Evolutionary conservation across 106 monocot genomes (phyloP), one percentile per base, ranked within the genome.

Genomic region (Allium fistulosum): DNA sequence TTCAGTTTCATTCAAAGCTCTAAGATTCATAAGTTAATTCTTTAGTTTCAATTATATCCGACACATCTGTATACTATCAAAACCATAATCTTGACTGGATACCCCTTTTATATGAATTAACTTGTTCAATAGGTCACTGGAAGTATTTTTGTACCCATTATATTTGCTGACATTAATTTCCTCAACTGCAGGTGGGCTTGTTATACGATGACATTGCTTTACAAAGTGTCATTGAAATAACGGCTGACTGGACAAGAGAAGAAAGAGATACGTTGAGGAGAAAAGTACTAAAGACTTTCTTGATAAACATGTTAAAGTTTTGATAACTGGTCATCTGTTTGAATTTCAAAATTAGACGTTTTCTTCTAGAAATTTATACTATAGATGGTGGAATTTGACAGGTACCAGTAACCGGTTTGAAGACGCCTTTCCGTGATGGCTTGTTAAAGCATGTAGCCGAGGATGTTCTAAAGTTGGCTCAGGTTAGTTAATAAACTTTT

Each of bases 391-490:
- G 37, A 37, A 37, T 72, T 75, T 8, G 73, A 57, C 69, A 99
- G 97, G 97, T 99, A 9, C 86, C 92, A n/a, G 79, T 90, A 3
- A 84, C 76, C 70, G 97, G 97, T 51, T 75, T 99, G 53, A 99
- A 92, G 68, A 99, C 97, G 49, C 89, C 87, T 53, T 99, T 99
- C 62, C 80, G 97, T 7, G 92, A 83, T 76, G 90, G 92, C n/a
- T 57, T 89, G 55, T 59, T 99, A 58, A 84, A 72, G 65, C 80
- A 99, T 78, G 77, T 99, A 48, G 97, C 97, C 48, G 92, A 92
- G 77, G 92, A 99, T 69, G 84, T 92, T 74, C 61, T 99, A 50
- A 79, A 80, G 55, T 18, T 92, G 58, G 79, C 97, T 37, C 86
- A 89, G 92, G 97, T 99, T 76, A 49, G 97, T 99, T 76, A 49